Evolutionary conservation across 148 eudicot species (phyloP).

Genomic region (Salicornia ramosissima): DNA sequence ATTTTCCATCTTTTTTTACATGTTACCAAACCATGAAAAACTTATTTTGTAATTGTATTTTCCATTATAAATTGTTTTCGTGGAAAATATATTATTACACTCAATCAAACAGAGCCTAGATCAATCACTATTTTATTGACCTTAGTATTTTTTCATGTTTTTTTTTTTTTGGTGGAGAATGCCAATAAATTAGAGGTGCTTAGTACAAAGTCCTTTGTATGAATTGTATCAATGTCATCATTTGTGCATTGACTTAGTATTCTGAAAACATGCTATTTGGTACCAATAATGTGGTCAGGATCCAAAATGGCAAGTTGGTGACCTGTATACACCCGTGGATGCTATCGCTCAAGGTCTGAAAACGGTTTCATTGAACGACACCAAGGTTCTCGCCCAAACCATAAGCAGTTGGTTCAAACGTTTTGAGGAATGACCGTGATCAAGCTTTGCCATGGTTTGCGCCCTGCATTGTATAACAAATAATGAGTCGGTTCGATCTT

Average conservation of each 20-base stretch:
- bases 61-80: no score
- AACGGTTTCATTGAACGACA: constrained; percentile 59
- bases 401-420: constrained; percentile 52
- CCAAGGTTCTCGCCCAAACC: constrained; percentile 55
- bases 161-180: background rate
- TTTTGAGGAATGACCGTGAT: constrained; percentile 28
- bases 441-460: background rate
- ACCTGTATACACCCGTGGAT: constrained; percentile 78
- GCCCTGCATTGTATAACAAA: background rate
- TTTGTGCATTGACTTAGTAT: background rate
- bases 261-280: background rate
- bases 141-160: background rate
- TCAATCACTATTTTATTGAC: background rate
- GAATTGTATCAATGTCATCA: background rate
- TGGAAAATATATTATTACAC: no score
- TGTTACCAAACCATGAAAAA: no score
- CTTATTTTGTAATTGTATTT: no score
- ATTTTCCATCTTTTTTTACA: no score
- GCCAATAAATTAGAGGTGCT: background rate
- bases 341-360: constrained; percentile 83
- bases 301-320: constrained; percentile 77
- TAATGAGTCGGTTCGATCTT: no score
- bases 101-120: no score
- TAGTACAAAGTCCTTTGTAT: no score
- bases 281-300: constrained; percentile 40